phyloP scores from a whole-genome alignment of 2,329 filamentous ascomycete species.

The Lasiodiplodia sp. region DNA sequence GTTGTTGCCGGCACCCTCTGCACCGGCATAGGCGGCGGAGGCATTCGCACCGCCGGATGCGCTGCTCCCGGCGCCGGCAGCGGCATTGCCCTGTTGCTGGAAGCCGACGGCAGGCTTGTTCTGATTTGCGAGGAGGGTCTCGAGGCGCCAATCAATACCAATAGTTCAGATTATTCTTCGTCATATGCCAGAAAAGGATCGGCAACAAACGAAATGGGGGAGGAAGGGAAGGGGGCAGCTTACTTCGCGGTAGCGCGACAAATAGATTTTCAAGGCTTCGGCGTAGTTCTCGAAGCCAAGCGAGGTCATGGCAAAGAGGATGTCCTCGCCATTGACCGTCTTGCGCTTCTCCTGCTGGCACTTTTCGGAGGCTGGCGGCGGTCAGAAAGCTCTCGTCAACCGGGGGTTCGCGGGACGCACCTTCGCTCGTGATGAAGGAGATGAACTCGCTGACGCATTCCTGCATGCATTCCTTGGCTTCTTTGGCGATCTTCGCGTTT shows the following conservation, averaged over 20 bases:
- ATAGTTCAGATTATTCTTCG: slow-evolving; percentile 52
- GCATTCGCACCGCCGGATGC: slow-evolving; percentile 34
- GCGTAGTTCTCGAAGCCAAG: slow-evolving; percentile 99
- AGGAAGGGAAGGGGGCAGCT: slow-evolving; percentile 52
- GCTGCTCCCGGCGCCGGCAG: slow-evolving; percentile 39
- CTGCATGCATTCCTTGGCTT: slow-evolving; percentile 99
- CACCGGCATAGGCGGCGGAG: slow-evolving; percentile 39
- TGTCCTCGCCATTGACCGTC: slow-evolving; percentile 98
- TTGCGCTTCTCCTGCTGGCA: slow-evolving; percentile 99
- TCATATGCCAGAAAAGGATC: slow-evolving; percentile 43
- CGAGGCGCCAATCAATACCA: slow-evolving; percentile 61
- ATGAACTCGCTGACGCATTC: slow-evolving; percentile 99
- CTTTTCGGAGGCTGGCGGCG: slow-evolving; percentile 84
- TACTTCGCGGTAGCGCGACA: slow-evolving; percentile 97
- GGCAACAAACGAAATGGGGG: slow-evolving; percentile 32
- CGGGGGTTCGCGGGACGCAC: slow-evolving; percentile 56
- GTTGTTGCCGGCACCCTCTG: slow-evolving; percentile 50
- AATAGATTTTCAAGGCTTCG: slow-evolving; percentile 96
- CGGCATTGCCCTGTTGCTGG: slow-evolving; percentile 42
- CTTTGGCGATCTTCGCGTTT: slow-evolving; percentile 98
- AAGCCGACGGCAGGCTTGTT: slow-evolving; percentile 56
- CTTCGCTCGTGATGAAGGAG: slow-evolving; percentile 99
- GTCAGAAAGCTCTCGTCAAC: slow-evolving; percentile 33
- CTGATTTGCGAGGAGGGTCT: slow-evolving; percentile 81
- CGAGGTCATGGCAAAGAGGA: slow-evolving; percentile 98